These are phyloP conservation scores for Mortierella alpina DNA, from an alignment of 192 early-diverging fungal genomes.

Conservation along the genomic window DNA sequence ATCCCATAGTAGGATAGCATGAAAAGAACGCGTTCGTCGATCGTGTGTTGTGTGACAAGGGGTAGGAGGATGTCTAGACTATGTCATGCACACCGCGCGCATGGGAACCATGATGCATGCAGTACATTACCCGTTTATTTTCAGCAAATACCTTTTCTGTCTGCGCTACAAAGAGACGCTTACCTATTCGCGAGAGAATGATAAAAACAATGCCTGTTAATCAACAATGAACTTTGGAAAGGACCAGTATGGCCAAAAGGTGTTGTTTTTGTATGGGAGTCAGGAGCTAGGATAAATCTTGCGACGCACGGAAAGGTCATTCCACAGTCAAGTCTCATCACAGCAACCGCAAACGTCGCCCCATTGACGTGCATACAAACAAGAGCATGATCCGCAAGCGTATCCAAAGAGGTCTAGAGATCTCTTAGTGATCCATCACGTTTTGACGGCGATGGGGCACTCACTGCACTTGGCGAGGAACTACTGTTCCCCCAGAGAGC, in stretches of 20 bases:
- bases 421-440: slow-evolving; percentile 4
- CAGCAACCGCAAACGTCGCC: slow-evolving; percentile 2
- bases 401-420: slow-evolving; percentile 37
- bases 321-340: slow-evolving; percentile 6
- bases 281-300: slow-evolving; percentile 57
- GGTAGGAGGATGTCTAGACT: background rate
- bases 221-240: background rate
- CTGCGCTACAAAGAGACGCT: slow-evolving; percentile 10
- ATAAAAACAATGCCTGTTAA: background rate
- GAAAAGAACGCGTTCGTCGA: no score
- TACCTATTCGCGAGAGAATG: slow-evolving; percentile 18
- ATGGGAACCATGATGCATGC: no score
- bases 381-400: slow-evolving; percentile 17
- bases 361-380: background rate
- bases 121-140: no score
- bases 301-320: slow-evolving; percentile 49
- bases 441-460: background rate
- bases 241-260: no score
- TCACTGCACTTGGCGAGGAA: slow-evolving; percentile 50
- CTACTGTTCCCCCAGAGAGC: slow-evolving; percentile 54
- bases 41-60: background rate
- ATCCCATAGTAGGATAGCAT: slow-evolving; percentile 18
- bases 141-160: no score
- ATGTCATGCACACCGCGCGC: no score
- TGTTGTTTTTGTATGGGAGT: slow-evolving; percentile 11